Base-by-base conservation (phyloP, 106 monocot species). In the Dendrobium officinale region DNA sequence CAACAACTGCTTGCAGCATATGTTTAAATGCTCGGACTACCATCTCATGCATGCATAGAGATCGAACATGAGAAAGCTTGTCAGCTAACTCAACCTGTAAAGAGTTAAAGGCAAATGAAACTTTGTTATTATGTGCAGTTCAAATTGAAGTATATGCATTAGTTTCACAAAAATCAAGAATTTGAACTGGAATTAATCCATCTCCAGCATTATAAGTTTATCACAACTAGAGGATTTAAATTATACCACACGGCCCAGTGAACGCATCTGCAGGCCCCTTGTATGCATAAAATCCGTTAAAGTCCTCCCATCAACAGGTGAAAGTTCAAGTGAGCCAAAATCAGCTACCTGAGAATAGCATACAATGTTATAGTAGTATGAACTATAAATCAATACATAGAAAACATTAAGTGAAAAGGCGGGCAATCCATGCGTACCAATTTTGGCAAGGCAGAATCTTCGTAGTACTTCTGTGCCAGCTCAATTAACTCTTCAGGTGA, bases 201-300 rank as follows among this genome's bases (percentile, higher is more conserved):
- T 45, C 45, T 24, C 40, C 5, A 47, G 9, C 77, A 54, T 77
- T 15, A 54, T 54, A 4, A 26, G 15, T 54, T 47, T 41, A 54
- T 54, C 29, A 27, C 31, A 77, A 77, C 4, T 24, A 51, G 9
- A 9, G 27, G 41, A 43, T 8, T 33, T 78, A 15, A 79, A 70
- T 15, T 75, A 67, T 92, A 96, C 96, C 81, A 96, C 90, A 75
- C 83, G 87, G 56, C 96, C 96, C 77, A 96, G 77, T 75, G 96
- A 96, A 78, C 84, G 87, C 96, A 96, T 96, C 78, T 89, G 93
- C 77, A 96, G 83, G 61, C 96, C 96, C 72, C 96, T 88, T 37
- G 96, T 93, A 83, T 96, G 96, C 96, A 96, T 96, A 78, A 96
- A 96, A 87, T 96, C 96, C 22, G 96, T 96, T 55, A 96, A 67